These are phyloP conservation scores for Fusarium acutatum DNA, from an alignment of 2,329 filamentous ascomycete species.

Conservation along the genomic window DNA sequence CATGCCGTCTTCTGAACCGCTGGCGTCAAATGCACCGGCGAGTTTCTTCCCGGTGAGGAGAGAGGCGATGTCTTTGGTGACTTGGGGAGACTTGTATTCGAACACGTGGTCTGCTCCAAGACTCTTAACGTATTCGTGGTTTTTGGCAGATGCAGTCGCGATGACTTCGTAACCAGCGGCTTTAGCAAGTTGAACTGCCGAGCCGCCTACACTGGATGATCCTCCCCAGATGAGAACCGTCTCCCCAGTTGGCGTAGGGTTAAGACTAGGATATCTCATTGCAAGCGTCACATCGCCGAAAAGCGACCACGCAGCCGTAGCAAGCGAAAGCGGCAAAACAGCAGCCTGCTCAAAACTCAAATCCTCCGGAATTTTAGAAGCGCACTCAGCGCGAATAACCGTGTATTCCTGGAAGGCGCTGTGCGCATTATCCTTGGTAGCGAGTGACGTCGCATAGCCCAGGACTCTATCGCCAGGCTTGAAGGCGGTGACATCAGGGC, in stretches of 20 bases:
- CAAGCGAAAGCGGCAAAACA: conserved; percentile 32
- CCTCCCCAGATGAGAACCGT: conserved; percentile 56
- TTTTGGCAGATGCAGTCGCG: conserved; percentile 52
- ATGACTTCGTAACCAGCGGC: conserved; percentile 57
- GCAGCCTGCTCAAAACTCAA: conserved; percentile 32
- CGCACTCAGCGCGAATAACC: conserved; percentile 6
- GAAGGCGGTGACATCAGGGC: conserved; percentile 33
- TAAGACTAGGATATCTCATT: conserved; percentile 9
- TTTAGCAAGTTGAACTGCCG: conserved; percentile 55
- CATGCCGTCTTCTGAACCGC: conserved; percentile 11
- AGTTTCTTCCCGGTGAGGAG: background rate
- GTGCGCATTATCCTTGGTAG: conserved; percentile 39
- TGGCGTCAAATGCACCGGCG: conserved; percentile 16
- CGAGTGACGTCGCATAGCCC: conserved; percentile 42
- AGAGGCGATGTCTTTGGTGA: conserved; percentile 23
- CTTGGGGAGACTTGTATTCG: conserved; percentile 51
- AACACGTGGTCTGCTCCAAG: conserved; percentile 56
- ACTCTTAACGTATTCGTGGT: conserved; percentile 53
- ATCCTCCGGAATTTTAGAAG: conserved; percentile 28
- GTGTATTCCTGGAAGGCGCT: conserved; percentile 32
- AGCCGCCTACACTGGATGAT: conserved; percentile 55
- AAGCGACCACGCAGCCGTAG: conserved; percentile 33
- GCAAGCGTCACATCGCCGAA: conserved; percentile 25
- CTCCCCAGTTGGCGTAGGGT: background rate
- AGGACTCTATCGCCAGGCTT: conserved; percentile 34